These are phyloP conservation scores for Colletotrichum brevisporum DNA, from an alignment of 2,329 filamentous ascomycete species.

Conservation along the genomic window DNA sequence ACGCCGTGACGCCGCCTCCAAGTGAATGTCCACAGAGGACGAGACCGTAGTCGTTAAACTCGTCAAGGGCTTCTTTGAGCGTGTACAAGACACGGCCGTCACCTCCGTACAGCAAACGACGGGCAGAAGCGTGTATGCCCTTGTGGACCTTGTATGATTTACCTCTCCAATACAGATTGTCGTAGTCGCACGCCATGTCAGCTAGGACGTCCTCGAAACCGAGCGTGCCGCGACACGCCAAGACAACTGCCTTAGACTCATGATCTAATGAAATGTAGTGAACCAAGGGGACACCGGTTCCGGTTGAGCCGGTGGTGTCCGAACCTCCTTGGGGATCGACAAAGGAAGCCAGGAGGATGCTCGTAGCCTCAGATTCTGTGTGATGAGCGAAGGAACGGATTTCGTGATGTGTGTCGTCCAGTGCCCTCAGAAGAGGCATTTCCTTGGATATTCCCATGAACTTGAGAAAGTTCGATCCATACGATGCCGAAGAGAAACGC, in stretches of 20 bases:
- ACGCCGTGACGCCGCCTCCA: conserved; percentile 77
- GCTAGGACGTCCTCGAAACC: conserved; percentile 82
- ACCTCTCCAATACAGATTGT: conserved; percentile 74
- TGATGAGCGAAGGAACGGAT: conserved; percentile 75
- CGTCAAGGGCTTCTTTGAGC: conserved; percentile 74
- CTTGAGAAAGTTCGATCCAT: conserved; percentile 74
- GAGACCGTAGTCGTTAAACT: conserved; percentile 78
- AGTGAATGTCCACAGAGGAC: conserved; percentile 79
- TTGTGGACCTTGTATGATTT: conserved; percentile 79
- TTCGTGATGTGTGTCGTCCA: conserved; percentile 69
- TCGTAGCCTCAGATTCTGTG: conserved; percentile 69
- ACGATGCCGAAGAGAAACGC: conserved; percentile 76
- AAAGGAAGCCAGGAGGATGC: conserved; percentile 78
- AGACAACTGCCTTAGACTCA: conserved; percentile 78
- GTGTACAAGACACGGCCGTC: conserved; percentile 77
- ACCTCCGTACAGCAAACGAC: conserved; percentile 75
- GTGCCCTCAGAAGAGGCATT: conserved; percentile 55
- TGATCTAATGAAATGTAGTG: conserved; percentile 82
- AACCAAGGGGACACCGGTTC: conserved; percentile 77
- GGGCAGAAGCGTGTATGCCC: conserved; percentile 80
- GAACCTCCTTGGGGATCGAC: conserved; percentile 78
- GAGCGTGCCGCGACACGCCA: conserved; percentile 80
- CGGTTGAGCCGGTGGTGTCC: conserved; percentile 74
- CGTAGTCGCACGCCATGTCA: conserved; percentile 82
- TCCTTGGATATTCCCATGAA: conserved; percentile 73